These are phyloP conservation scores for Yamadazyma nakazawae DNA, from an alignment of 805 yeast species.

Conservation along the genomic window DNA sequence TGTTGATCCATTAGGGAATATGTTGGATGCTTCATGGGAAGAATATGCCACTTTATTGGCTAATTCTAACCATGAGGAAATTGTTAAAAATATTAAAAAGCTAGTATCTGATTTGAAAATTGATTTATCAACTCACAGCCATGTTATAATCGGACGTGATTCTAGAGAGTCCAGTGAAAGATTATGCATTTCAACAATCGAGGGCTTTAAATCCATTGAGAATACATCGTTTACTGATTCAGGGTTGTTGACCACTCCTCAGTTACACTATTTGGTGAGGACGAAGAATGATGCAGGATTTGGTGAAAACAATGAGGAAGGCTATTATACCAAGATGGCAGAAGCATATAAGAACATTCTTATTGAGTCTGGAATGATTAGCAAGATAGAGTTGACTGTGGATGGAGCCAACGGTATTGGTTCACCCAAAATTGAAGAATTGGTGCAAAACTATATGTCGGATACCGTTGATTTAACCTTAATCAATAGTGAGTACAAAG, in stretches of 20 bases:
- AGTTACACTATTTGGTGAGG: conserved; percentile 83
- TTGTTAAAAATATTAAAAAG: conserved; percentile 35
- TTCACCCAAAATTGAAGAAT: conserved; percentile 60
- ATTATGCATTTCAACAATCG: conserved; percentile 55
- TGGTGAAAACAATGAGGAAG: conserved; percentile 62
- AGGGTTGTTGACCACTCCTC: conserved; percentile 87
- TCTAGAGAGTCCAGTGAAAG: conserved; percentile 81
- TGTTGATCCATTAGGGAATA: conserved; percentile 91
- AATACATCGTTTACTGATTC: conserved; percentile 46
- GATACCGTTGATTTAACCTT: conserved; percentile 39
- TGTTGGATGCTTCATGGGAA: conserved; percentile 87
- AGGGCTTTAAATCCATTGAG: conserved; percentile 54
- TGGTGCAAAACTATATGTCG: conserved; percentile 42
- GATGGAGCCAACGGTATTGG: conserved; percentile 99
- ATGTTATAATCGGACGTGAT: conserved; percentile 75
- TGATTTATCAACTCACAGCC: conserved; percentile 40
- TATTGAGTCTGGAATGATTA: conserved; percentile 18
- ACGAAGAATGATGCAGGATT: conserved; percentile 61
- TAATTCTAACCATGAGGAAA: conserved; percentile 52
- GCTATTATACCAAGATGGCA: conserved; percentile 67
- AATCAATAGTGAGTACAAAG: conserved; percentile 52
- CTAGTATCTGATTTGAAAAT: conserved; percentile 44
- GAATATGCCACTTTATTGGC: conserved; percentile 74
- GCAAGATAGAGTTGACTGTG: conserved; percentile 51
- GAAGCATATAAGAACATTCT: conserved; percentile 48